Percentiles rank a stretch among this genome's conserved stretches.
These are phyloP conservation scores for Tetragonia tetragonoides DNA, from an alignment of 148 eudicot species.

Conservation along the genomic window DNA sequence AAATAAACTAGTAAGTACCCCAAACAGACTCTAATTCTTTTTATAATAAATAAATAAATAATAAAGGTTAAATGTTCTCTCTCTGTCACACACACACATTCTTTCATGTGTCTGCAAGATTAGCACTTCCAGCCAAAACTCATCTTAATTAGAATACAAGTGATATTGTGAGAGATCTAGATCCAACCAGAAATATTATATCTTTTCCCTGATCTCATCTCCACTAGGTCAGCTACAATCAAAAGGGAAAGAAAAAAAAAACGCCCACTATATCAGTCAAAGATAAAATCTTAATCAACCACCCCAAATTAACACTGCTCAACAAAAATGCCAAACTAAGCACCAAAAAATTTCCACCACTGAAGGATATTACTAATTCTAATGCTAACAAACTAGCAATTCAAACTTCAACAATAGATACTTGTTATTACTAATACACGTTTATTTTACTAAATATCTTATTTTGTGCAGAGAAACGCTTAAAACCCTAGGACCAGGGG, in stretches of 20 bases:
- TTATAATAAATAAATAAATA: too few species aligned
- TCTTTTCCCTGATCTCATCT: conserved; percentile 12
- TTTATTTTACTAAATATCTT: neutral
- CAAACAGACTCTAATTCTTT: neutral
- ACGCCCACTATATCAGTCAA: too few species aligned
- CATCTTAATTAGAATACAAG: neutral
- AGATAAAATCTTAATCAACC: neutral
- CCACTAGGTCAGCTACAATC: conserved; percentile 7
- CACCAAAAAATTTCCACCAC: too few species aligned
- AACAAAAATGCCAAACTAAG: conserved; percentile 14
- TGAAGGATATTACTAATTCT: too few species aligned
- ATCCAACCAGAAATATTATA: neutral
- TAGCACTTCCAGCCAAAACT: conserved; percentile 13
- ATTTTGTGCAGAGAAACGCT: neutral
- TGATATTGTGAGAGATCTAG: conserved; percentile 19
- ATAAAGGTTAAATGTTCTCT: neutral
- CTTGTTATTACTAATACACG: too few species aligned
- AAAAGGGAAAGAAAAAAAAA: too few species aligned
- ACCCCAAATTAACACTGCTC: neutral
- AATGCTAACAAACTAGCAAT: too few species aligned
- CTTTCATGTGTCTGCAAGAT: conserved; percentile 4
- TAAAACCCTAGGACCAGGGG: neutral
- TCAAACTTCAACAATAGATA: too few species aligned
- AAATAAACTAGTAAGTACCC: neutral
- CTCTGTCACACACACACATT: conserved; percentile 15